Base-by-base conservation (phyloP, 2,329 filamentous ascomycete species). In the Pseudogymnoascus sp. region DNA sequence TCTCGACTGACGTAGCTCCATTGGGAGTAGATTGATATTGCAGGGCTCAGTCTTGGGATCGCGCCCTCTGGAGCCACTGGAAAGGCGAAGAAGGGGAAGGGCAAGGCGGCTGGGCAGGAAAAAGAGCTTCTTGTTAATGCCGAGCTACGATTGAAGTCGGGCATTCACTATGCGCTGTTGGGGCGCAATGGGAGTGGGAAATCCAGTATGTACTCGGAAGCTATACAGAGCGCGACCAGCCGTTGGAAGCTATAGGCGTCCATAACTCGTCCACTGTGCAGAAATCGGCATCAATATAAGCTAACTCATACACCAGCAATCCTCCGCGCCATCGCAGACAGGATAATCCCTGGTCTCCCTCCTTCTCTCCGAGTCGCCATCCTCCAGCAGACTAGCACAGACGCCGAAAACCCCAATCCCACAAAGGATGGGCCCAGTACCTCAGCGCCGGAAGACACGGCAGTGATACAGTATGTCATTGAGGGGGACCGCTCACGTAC, bases 101-200 rank as follows among this genome's bases (percentile, higher is more conserved):
- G 75, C 29, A 87, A 82, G 69, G 72, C 69, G 64, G 80, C 69
- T 55, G 77, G 68, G 36, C 78, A 71, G 48, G 80, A 80, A 8
- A 74, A 80, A n/a, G 90, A 94, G 71, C 82, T 95, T 5, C 78
- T 95, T 2, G 78, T 78, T 8, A 84, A 88, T 71, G 88, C 87
- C 1, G 86, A 85, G 62, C 75, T 95, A 36, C 83, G 86, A 25
- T 75, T 95, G 2, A 89, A 93, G 66, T 83, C 86, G 59, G 87
- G 88, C 0, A 79, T 85, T 52, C 81, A 88, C 64, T 95, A 95
- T 77, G 90, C 89, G 0, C 77, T 95, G 1, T 79, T 93, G 18
- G 91, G 90, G 0, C 81, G 89, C 5, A 95, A 95, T 74, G 90
- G 90, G 0, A 88, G 86, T 1, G 91, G 90, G 5, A 95, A 95